phyloP scores from a whole-genome alignment of 257 asterid genomes.

The Solanum piurae region DNA sequence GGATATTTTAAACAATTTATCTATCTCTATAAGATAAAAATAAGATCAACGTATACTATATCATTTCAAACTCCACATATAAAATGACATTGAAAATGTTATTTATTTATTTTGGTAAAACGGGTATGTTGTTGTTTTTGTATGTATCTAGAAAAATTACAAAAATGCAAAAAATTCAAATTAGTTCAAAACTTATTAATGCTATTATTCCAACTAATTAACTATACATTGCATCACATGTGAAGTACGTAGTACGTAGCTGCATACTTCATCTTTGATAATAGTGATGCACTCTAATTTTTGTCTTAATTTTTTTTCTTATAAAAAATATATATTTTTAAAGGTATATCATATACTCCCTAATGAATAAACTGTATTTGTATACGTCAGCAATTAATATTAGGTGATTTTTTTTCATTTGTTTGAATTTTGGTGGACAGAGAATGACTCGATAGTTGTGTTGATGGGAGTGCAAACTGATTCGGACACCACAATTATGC shows the following conservation, averaged over 20 bases:
- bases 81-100: neutral
- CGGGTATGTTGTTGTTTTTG: neutral
- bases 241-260: neutral
- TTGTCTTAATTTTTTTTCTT: neutral
- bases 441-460: neutral
- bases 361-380: neutral
- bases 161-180: neutral
- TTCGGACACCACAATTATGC: neutral
- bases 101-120: neutral
- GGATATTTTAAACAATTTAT: neutral
- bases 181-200: neutral
- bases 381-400: neutral
- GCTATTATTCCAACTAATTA: neutral
- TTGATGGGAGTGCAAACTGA: neutral
- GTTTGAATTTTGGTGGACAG: neutral
- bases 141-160: neutral
- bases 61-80: neutral
- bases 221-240: neutral
- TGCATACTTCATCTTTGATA: neutral
- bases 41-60: neutral
- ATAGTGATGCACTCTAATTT: neutral
- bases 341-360: neutral
- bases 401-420: neutral
- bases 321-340: neutral
- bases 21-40: neutral